phyloP scores from a whole-genome alignment of 202 grass and related monocot species.

The Schoenoplectus triqueter region DNA sequence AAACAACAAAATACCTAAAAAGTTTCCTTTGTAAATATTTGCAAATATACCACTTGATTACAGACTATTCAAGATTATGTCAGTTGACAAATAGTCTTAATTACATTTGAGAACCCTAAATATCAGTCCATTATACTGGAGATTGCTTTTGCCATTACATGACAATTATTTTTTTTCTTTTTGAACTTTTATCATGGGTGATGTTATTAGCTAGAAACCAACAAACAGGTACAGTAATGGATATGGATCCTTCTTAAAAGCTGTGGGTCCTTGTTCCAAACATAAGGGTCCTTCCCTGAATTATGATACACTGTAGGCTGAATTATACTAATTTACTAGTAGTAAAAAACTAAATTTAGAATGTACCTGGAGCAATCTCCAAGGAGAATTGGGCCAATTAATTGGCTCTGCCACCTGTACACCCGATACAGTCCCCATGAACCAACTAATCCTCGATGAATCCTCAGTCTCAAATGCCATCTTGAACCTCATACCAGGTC shows the following conservation, averaged over 20 bases:
- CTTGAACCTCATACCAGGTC: conserved; percentile 91
- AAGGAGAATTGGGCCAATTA: conserved; percentile 90
- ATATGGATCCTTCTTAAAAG: background rate
- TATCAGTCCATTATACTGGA: background rate
- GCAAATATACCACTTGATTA: conserved; percentile 1
- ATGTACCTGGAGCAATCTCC: conserved; percentile 94
- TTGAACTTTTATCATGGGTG: background rate
- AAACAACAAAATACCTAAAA: background rate
- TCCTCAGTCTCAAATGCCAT: conserved; percentile 99
- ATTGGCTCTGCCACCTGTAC: conserved; percentile 83
- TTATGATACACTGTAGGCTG: background rate
- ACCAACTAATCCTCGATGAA: conserved; percentile 99
- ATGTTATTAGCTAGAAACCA: background rate
- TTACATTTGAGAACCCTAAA: background rate
- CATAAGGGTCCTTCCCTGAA: background rate
- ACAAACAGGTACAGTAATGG: background rate
- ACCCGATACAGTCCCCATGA: conserved; percentile 87
- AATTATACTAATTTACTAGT: background rate
- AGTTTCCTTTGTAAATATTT: background rate
- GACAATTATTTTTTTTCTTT: background rate
- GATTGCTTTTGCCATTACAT: conserved; percentile 2
- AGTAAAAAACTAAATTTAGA: background rate
- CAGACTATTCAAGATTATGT: background rate
- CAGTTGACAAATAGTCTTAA: background rate
- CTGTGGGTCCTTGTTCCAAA: background rate